Percentiles rank a stretch among this genome's conserved stretches.
Conservation (phyloP, 768 basidiomycete genomes). For the Termitomyces heimii region DNA sequence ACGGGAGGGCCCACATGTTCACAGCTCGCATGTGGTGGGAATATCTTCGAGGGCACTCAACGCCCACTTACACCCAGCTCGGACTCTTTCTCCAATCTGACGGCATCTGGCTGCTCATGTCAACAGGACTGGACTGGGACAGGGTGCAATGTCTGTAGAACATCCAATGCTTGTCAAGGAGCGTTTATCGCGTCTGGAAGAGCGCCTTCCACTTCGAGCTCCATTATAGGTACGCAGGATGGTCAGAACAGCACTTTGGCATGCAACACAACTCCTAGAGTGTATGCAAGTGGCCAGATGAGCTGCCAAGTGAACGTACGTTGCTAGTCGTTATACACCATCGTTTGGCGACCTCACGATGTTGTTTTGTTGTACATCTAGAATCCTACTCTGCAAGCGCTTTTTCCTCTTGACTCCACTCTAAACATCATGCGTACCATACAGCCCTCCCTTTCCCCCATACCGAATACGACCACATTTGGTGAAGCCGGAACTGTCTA, state of each 20-base stretch:
- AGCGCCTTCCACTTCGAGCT: conserved; percentile 24
- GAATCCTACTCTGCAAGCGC: conserved; percentile 79
- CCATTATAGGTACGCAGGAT: conserved; percentile 18
- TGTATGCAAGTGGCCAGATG: conserved; percentile 78
- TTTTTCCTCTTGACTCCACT: conserved; percentile 67
- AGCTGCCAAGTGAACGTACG: conserved; percentile 79
- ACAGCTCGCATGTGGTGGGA: conserved; percentile 72
- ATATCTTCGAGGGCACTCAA: conserved; percentile 65
- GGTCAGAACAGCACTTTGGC: conserved; percentile 60
- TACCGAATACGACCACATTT: conserved; percentile 56
- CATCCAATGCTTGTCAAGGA: conserved; percentile 58
- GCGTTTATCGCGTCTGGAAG: conserved; percentile 44
- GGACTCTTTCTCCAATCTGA: conserved; percentile 55
- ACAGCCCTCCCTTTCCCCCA: conserved; percentile 61
- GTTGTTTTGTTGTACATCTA: conserved; percentile 24
- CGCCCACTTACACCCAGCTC: conserved; percentile 43
- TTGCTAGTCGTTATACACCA: conserved; percentile 10
- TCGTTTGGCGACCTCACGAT: background rate
- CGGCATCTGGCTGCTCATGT: conserved; percentile 63
- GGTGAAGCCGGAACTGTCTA: conserved; percentile 47
- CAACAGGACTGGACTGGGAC: conserved; percentile 69
- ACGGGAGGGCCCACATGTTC: conserved; percentile 72
- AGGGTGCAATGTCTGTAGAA: conserved; percentile 78
- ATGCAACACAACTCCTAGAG: conserved; percentile 64
- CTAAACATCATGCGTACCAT: conserved; percentile 79